These are phyloP conservation scores for Immersiporthe knoxdaviesiana DNA, from an alignment of 2,329 filamentous ascomycete species.

Conservation along the genomic window DNA sequence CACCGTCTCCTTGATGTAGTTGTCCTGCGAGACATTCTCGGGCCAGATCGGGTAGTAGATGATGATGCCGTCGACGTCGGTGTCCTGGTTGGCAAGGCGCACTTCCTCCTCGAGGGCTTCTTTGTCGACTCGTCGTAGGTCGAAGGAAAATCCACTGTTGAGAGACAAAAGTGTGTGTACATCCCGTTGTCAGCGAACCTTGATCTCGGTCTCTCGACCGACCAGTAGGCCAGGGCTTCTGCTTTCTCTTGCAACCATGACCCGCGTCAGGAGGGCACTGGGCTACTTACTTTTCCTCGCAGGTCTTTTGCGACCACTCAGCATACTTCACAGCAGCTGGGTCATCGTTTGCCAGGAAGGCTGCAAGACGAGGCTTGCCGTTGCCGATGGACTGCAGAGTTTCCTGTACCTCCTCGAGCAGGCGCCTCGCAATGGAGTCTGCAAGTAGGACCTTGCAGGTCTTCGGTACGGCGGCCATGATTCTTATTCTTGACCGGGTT, in stretches of 20 bases:
- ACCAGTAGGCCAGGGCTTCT: background rate
- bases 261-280: background rate
- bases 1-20: conserved; percentile 94
- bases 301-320: conserved; percentile 96
- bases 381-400: conserved; percentile 39
- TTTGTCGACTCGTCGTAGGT: conserved; percentile 80
- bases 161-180: conserved; percentile 12
- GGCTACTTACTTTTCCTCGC: conserved; percentile 86
- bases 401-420: conserved; percentile 73
- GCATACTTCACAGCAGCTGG: conserved; percentile 92
- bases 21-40: conserved; percentile 79
- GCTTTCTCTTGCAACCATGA: background rate
- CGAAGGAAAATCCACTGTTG: conserved; percentile 82
- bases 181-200: conserved; percentile 17
- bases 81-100: conserved; percentile 79
- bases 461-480: conserved; percentile 56
- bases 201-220: background rate
- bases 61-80: conserved; percentile 82
- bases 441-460: conserved; percentile 94
- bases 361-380: conserved; percentile 71
- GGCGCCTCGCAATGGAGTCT: conserved; percentile 79
- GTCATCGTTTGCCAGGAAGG: conserved; percentile 90
- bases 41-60: conserved; percentile 98
- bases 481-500: conserved; percentile 26
- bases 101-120: conserved; percentile 90